phyloP scores from a whole-genome alignment of 306 rosid species.

The Hippophae gyantsensis region DNA sequence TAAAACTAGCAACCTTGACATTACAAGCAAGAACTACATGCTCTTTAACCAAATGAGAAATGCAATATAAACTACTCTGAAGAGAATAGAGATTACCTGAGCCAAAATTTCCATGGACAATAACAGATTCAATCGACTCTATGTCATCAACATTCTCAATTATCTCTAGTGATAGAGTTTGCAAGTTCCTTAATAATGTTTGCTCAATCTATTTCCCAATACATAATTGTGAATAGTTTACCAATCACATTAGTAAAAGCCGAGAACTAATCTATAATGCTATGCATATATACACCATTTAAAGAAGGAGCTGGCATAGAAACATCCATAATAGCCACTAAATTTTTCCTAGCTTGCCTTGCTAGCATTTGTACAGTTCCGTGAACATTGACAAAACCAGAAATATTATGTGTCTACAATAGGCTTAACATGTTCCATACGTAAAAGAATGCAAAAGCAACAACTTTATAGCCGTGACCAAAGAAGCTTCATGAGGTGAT shows the following conservation, averaged over 20 bases:
- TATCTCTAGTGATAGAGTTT: conserved; percentile 66
- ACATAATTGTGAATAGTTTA: conserved; percentile 23
- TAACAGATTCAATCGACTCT: conserved; percentile 55
- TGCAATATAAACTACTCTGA: no score
- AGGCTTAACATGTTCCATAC: conserved; percentile 65
- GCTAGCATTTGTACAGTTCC: conserved; percentile 58
- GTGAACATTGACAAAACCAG: conserved; percentile 61
- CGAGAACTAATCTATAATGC: conserved; percentile 1
- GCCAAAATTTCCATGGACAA: conserved; percentile 64
- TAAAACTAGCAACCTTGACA: no score
- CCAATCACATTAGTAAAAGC: conserved; percentile 17
- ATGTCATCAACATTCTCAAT: conserved; percentile 48
- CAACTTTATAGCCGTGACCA: conserved; percentile 65
- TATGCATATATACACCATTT: conserved; percentile 34
- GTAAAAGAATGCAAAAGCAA: conserved; percentile 66
- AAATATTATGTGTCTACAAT: conserved; percentile 35
- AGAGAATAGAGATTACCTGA: conserved; percentile 33
- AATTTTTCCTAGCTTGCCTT: conserved; percentile 58
- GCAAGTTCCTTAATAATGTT: conserved; percentile 44
- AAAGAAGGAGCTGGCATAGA: conserved; percentile 81
- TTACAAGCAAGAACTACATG: no score
- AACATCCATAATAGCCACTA: conserved; percentile 24
- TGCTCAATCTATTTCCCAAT: conserved; percentile 35
- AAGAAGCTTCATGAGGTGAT: conserved; percentile 81
- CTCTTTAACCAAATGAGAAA: no score